These are phyloP conservation scores for Aureobasidium sp. DNA, from an alignment of 2,329 filamentous ascomycete species.

Conservation along the genomic window DNA sequence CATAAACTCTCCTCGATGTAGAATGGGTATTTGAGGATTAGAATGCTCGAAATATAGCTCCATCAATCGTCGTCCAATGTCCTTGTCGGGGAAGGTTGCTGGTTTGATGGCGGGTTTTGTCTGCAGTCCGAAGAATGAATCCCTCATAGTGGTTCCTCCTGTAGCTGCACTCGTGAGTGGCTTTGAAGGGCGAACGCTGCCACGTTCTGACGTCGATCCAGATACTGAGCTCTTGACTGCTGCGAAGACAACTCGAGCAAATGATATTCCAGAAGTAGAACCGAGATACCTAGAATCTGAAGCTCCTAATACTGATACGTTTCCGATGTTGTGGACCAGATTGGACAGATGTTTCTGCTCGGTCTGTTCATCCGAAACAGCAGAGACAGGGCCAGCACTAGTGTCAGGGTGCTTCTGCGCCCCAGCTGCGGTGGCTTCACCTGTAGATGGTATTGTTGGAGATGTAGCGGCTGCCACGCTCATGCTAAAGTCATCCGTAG, in stretches of 20 bases:
- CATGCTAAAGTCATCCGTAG: constrained; percentile 56
- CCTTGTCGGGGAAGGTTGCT: constrained; percentile 72
- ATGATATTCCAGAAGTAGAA: constrained; percentile 84
- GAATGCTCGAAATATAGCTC: constrained; percentile 91
- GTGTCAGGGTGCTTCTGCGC: not conserved
- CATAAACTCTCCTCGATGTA: constrained; percentile 87
- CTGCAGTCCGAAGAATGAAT: constrained; percentile 95
- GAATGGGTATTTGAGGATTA: constrained; percentile 89
- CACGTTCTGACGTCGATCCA: constrained; percentile 54
- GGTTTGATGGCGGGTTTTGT: constrained; percentile 82
- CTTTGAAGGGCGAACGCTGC: constrained; percentile 54
- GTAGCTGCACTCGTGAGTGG: constrained; percentile 43
- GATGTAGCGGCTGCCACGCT: constrained; percentile 19
- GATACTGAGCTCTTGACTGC: constrained; percentile 74
- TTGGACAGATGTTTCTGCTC: constrained; percentile 58
- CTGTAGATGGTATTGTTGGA: not conserved
- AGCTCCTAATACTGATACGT: constrained; percentile 70
- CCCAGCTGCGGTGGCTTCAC: not conserved
- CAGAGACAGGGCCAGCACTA: not conserved
- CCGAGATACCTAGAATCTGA: constrained; percentile 76
- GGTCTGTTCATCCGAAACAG: constrained; percentile 39
- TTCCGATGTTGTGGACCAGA: constrained; percentile 62
- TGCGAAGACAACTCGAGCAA: constrained; percentile 88
- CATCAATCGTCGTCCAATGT: constrained; percentile 65
- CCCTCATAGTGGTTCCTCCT: constrained; percentile 74